Conservation (phyloP, 164 flowering plant genomes). For the Sedum album region DNA sequence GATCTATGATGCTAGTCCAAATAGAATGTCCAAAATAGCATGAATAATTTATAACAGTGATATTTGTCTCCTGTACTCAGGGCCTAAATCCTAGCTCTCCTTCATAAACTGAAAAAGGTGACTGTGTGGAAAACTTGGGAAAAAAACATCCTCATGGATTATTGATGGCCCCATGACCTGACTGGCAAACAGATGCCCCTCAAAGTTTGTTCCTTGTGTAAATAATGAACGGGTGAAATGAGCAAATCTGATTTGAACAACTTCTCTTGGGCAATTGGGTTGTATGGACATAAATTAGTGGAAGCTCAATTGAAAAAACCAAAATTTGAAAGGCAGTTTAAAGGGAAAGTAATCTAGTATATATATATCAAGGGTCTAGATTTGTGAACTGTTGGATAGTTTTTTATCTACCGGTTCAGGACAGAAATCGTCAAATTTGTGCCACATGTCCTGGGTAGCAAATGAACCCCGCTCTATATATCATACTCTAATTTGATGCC, state of each 20-base stretch:
- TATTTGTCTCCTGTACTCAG: neutral
- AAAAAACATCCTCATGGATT: neutral
- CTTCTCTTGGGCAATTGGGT: neutral
- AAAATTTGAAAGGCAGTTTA: too few relatives aligned
- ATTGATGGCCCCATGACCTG: neutral
- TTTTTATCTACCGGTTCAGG: too few relatives aligned
- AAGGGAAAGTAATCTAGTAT: too few relatives aligned
- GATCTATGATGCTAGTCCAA: conserved; percentile 6
- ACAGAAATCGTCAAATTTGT: too few relatives aligned
- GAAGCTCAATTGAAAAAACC: too few relatives aligned
- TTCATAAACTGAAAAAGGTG: neutral
- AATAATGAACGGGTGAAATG: neutral
- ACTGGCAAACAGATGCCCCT: neutral
- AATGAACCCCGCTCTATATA: too few relatives aligned
- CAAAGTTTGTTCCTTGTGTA: conserved; percentile 1
- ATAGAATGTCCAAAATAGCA: conserved; percentile 9
- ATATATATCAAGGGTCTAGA: too few relatives aligned
- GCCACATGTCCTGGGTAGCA: too few relatives aligned
- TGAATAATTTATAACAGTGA: neutral
- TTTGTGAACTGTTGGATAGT: too few relatives aligned
- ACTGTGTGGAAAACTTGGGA: neutral
- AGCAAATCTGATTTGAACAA: neutral
- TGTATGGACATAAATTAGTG: neutral
- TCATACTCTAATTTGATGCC: too few relatives aligned
- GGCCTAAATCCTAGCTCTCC: neutral